Percentiles rank a stretch among this genome's conserved stretches.
Evolutionary conservation across 1,139 yeast species (phyloP).

Genomic region (Kodamaea alishanica): DNA sequence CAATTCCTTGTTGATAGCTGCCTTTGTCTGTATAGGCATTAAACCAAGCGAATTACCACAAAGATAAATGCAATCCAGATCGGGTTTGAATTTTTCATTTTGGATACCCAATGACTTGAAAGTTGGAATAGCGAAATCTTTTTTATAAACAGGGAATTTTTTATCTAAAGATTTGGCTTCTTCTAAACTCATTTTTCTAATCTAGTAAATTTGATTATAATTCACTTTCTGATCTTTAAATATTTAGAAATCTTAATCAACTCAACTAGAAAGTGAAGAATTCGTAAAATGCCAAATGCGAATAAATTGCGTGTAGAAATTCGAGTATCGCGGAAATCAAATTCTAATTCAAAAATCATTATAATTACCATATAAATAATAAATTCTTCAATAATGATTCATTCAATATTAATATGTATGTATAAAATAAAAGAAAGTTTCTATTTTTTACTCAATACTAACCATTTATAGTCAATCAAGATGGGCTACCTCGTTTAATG

Average conservation of each 20-base stretch:
- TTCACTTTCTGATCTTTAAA: neutral
- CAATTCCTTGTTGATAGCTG: conserved; percentile 61
- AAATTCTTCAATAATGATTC: conserved; percentile 54
- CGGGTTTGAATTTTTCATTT: conserved; percentile 14
- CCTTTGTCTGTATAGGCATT: conserved; percentile 66
- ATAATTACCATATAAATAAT: neutral
- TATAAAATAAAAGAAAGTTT: conserved; percentile 12
- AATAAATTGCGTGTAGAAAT: no score
- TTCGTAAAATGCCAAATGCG: no score
- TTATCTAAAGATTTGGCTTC: conserved; percentile 30
- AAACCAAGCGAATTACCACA: conserved; percentile 92
- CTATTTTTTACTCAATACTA: conserved; percentile 14
- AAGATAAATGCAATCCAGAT: conserved; percentile 47
- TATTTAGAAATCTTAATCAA: no score
- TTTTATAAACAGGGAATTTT: conserved; percentile 33
- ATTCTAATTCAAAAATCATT: neutral
- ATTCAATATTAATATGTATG: conserved; percentile 83
- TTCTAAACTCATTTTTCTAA: conserved; percentile 12
- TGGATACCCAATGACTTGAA: conserved; percentile 48
- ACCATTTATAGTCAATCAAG: conserved; percentile 64
- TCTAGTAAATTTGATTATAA: no score
- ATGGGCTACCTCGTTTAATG: conserved; percentile 87
- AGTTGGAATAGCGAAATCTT: conserved; percentile 59
- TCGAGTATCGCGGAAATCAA: no score
- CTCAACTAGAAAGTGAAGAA: no score